Percentiles rank a stretch among this genome's conserved stretches.
Evolutionary conservation across 345 rosid species (phyloP).

Genomic region (Dipteronia dyeriana): DNA sequence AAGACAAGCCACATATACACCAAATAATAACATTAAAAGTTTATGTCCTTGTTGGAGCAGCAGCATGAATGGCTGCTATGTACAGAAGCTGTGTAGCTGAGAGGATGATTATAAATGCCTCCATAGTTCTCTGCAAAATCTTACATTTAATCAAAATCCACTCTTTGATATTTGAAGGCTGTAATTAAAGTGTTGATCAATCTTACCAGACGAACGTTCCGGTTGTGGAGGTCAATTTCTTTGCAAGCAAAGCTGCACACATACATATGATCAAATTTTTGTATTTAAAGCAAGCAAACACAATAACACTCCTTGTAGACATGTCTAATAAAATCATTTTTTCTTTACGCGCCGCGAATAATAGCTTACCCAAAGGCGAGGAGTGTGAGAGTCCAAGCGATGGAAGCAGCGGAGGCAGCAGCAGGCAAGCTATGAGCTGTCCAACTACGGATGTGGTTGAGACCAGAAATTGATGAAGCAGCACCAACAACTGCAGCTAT

Average conservation of each 20-base stretch:
- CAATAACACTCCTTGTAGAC: no score
- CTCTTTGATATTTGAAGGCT: neutral
- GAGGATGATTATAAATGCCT: conserved; percentile 85
- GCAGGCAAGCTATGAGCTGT: conserved; percentile 59
- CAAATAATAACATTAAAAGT: neutral
- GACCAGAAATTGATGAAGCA: conserved; percentile 70
- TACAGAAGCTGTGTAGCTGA: conserved; percentile 80
- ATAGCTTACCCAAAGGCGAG: conserved; percentile 81
- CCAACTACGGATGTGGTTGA: conserved; percentile 71
- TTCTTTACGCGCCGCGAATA: neutral
- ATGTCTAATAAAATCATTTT: neutral
- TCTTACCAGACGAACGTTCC: conserved; percentile 83
- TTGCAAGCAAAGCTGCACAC: conserved; percentile 78
- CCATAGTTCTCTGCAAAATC: conserved; percentile 86
- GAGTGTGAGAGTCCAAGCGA: conserved; percentile 89
- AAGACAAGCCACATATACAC: neutral
- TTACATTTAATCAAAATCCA: neutral
- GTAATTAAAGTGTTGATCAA: neutral
- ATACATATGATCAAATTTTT: neutral
- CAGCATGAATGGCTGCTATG: conserved; percentile 70
- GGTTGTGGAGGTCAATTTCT: conserved; percentile 68
- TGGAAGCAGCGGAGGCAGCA: conserved; percentile 66
- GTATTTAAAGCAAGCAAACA: no score
- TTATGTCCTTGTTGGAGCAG: conserved; percentile 20
- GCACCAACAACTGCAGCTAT: conserved; percentile 89